phyloP scores from a whole-genome alignment of 768 basidiomycete genomes.

The Tricholoma terreum region DNA sequence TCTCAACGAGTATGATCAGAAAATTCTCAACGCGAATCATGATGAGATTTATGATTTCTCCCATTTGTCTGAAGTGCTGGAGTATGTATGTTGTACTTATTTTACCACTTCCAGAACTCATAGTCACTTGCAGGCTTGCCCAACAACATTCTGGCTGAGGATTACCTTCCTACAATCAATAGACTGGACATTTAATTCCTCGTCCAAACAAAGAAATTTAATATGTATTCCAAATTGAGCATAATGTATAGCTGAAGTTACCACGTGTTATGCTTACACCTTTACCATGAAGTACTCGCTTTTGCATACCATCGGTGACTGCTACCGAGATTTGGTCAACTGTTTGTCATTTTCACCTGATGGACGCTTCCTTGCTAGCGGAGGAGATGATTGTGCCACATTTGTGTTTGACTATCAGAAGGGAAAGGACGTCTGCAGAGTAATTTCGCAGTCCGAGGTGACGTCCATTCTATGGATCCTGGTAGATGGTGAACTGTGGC shows the following conservation, averaged over 20 bases:
- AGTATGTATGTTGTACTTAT: not conserved
- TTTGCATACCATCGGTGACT: not conserved
- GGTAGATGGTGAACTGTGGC: not conserved
- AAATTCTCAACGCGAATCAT: not conserved
- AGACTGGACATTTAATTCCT: not conserved
- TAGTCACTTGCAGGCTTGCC: not conserved
- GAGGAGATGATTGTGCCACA: not conserved
- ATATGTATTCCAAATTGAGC: not conserved
- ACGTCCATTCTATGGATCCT: not conserved
- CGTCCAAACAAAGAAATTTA: not conserved
- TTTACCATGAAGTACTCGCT: not conserved
- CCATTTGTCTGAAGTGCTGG: not conserved
- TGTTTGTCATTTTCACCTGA: not conserved
- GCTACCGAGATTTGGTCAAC: not conserved
- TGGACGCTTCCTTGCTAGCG: not conserved
- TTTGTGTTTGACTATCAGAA: not conserved
- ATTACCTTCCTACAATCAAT: not conserved
- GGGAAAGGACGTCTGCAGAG: not conserved
- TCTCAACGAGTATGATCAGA: not conserved
- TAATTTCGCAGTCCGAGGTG: too few species aligned
- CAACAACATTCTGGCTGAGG: not conserved
- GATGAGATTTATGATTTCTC: not conserved
- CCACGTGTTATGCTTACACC: not conserved
- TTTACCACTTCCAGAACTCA: not conserved
- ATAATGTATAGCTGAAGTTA: not conserved